Conservation (phyloP, 1,284 basidiomycete genomes). For the Xerocomus minutiporus region DNA sequence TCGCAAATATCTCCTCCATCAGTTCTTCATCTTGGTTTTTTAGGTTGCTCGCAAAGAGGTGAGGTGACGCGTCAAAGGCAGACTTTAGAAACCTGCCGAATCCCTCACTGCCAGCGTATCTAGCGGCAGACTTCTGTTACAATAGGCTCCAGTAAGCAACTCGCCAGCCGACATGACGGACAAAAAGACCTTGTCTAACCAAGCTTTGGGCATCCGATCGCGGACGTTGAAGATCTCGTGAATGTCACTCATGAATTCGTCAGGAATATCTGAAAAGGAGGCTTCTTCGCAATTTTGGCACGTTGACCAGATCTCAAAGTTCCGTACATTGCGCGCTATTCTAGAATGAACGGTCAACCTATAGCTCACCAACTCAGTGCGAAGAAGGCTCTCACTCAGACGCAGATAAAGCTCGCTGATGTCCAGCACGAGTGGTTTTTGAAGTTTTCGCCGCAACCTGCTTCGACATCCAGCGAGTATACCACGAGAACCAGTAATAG, state of each 20-base stretch:
- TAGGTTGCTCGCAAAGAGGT: slow-evolving; percentile 37
- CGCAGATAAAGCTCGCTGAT: slow-evolving; percentile 31
- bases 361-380: not conserved
- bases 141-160: not conserved
- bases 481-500: not conserved
- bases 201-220: slow-evolving; percentile 31
- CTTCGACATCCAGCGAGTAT: slow-evolving; percentile 22
- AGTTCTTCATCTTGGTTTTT: slow-evolving; percentile 28
- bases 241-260: slow-evolving; percentile 31
- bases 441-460: slow-evolving; percentile 12
- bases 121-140: slow-evolving; percentile 8
- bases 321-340: slow-evolving; percentile 39
- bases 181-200: slow-evolving; percentile 31
- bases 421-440: slow-evolving; percentile 12
- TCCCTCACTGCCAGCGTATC: slow-evolving; percentile 23
- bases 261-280: slow-evolving; percentile 36
- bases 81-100: slow-evolving; percentile 39
- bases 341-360: slow-evolving; percentile 19
- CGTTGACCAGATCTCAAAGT: slow-evolving; percentile 41
- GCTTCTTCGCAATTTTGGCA: slow-evolving; percentile 40
- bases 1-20: slow-evolving; percentile 36
- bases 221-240: slow-evolving; percentile 31
- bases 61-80: slow-evolving; percentile 36
- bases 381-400: slow-evolving; percentile 23
- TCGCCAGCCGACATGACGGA: not conserved